Conservation (phyloP, 164 flowering plant genomes). For the Annona cherimola region DNA sequence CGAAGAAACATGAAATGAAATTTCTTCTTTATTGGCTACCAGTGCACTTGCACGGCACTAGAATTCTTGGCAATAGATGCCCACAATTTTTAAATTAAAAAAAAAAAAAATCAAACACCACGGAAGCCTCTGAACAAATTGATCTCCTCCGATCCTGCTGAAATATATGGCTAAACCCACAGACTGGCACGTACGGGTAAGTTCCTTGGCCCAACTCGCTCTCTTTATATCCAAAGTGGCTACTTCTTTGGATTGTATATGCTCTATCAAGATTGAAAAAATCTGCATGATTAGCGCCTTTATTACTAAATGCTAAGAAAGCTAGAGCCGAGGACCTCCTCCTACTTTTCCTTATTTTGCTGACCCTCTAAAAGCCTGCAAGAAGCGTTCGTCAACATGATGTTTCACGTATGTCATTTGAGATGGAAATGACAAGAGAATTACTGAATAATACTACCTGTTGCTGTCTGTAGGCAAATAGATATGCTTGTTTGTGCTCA, state of each 20-base stretch:
- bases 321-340: constrained; percentile 6
- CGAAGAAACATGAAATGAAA: too few relatives aligned
- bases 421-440: not conserved
- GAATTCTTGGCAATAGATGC: not conserved
- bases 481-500: not conserved
- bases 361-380: constrained; percentile 15
- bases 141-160: too few relatives aligned
- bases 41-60: not conserved
- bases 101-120: too few relatives aligned
- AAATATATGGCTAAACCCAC: too few relatives aligned
- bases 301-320: not conserved
- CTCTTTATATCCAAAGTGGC: not conserved
- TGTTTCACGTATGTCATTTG: not conserved
- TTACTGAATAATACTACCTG: not conserved
- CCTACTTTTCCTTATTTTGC: constrained; percentile 16
- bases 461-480: not conserved
- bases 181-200: not conserved
- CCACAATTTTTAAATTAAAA: not conserved
- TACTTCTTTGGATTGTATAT: constrained; percentile 9
- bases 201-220: not conserved
- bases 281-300: constrained; percentile 4
- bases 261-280: not conserved
- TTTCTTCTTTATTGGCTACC: not conserved
- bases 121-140: too few relatives aligned
- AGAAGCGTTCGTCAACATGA: not conserved